Base-by-base conservation (phyloP, 345 rosid species). In the Sisymbrium altissimum region DNA sequence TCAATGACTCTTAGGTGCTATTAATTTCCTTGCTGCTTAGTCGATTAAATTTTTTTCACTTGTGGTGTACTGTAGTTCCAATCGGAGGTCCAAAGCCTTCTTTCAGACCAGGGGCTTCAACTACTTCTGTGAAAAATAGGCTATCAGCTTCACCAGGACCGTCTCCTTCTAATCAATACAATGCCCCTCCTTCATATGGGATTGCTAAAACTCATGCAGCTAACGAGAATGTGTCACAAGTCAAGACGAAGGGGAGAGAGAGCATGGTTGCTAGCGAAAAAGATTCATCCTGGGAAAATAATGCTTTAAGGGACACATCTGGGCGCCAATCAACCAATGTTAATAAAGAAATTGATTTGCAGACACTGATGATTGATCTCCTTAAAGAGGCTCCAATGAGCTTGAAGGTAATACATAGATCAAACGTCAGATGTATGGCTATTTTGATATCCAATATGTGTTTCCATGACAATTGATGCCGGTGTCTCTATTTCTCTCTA, bases 361-460 rank as follows among this genome's bases (percentile, higher is more conserved):
- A 82, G 84, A 81, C 84, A 71, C 57, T 81, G 81, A 54, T 90
- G 76, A 80, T 85, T 73, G 69, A 82, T 77, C 72, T 86, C 74
- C 89, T 95, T 40, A 88, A 65, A 46, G 89, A 89, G 80, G 86
- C 89, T 63, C 91, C 96, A 11, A 84, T 90, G 97, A 90, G 83
- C 85, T 79, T 90, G 74, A 86, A 95, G 96, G 99, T 86, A 80
- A 65, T 74, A 44, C 40, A 39, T 39, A 15, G 79, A 78, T 44
- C 61, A 39, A 74, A 41, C 60, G 21, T 38, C 27, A 15, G 52
- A 50, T 79, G 49, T 55, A 49, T 61, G 40, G 8, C 62, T 72
- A 46, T 66, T 66, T 58, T 36, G 30, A 33, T 76, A 71, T 70
- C 38, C 13, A 64, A 9, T 44, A 30, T 49, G 39, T 39, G 50